Base-by-base conservation (phyloP, 805 yeast genomes). In the Candida easanensis region DNA sequence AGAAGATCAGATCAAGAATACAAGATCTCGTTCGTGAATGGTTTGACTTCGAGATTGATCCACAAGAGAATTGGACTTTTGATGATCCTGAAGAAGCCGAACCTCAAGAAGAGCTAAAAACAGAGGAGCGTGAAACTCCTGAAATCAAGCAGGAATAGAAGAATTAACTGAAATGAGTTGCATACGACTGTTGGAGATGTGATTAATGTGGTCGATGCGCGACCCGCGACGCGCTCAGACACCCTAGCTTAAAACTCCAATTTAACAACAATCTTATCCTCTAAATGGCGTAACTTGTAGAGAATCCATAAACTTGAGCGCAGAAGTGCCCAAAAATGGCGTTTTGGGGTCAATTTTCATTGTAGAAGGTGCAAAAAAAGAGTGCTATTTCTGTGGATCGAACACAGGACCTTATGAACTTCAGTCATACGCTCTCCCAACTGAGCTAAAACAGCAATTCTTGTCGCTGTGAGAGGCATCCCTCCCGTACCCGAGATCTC, bases 361-460 rank as follows among this genome's bases (percentile, higher is more conserved):
- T 22, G 7, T 22, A 28, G 22, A 25, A 13, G 21, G 5, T 5
- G 11, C 23, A 42, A 36, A 50, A 52, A 52, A 49, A 49, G 41
- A 46, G 42, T 74, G 79, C 79, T 77, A 70, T 63, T 69, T 73
- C 76, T 79, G 85, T 77, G 86, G 84, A 78, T 80, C 80, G 85
- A 81, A 81, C 85, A 77, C 84, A 78, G 82, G 84, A 80, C 87
- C 86, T 80, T 73, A 82, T 79, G 86, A 80, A 80, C 62, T 58
- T 58, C 61, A 59, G 62, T 58, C 61, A 54, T 54, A 53, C 61
- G 62, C 61, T 59, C 61, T 59, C 61, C 61, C 63, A 55, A 48
- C 60, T 59, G 61, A 59, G 61, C 63, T 58, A 59, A 54, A 32
- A 32, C 36, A 38, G 41, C 41, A 38, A 14, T 14, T 36, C 33